Conservation (phyloP, 768 basidiomycete genomes). For the Candolleomyces efflorescens region DNA sequence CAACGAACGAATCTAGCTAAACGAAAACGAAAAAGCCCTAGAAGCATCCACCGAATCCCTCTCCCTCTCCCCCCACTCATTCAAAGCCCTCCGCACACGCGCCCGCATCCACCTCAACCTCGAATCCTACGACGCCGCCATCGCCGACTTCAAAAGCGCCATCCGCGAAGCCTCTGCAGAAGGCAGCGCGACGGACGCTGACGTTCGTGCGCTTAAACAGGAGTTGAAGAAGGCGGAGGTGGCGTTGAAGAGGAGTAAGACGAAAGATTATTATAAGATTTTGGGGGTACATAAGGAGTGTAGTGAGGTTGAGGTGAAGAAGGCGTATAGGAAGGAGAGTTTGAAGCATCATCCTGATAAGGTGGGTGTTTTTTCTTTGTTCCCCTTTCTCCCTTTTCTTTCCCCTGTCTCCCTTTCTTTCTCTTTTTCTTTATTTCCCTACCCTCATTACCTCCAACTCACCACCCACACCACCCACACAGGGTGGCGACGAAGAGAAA, state of each 20-base stretch:
- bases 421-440: too few species aligned
- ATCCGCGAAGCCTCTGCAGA: constrained; percentile 69
- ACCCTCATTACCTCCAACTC: too few species aligned
- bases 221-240: constrained; percentile 83
- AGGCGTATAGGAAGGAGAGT: constrained; percentile 85
- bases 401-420: too few species aligned
- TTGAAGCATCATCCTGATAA: constrained; percentile 86
- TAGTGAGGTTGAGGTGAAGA: constrained; percentile 75
- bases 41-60: constrained; percentile 69
- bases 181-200: constrained; percentile 48
- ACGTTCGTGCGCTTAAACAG: constrained; percentile 52
- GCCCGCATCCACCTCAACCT: constrained; percentile 73
- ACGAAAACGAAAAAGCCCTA: constrained; percentile 73
- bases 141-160: constrained; percentile 74
- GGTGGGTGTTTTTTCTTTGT: too few species aligned
- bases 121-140: constrained; percentile 67
- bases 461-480: too few species aligned
- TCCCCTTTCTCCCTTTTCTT: too few species aligned
- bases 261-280: constrained; percentile 88
- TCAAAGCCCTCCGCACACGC: constrained; percentile 85
- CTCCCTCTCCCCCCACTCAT: constrained; percentile 55
- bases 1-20: too few species aligned
- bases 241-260: constrained; percentile 81
- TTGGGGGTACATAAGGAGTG: constrained; percentile 62
- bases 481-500: constrained; percentile 94